These are phyloP conservation scores for Akanthomyces dipterigenus DNA, from an alignment of 2,329 filamentous ascomycete species.

Conservation along the genomic window DNA sequence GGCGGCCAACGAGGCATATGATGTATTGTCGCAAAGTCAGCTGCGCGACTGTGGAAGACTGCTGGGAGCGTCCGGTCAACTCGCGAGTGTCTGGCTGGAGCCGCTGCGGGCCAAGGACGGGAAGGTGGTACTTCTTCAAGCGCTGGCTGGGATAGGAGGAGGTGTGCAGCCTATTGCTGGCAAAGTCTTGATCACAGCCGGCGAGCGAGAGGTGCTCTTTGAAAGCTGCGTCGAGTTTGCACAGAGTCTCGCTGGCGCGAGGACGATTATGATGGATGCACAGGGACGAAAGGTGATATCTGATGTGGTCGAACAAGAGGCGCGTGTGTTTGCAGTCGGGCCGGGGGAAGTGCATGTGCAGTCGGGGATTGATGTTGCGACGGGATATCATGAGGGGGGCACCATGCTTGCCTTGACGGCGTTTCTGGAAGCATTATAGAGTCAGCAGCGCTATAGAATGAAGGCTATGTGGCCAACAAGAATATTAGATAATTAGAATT, in stretches of 20 bases:
- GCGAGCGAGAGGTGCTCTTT: background rate
- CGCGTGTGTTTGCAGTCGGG: background rate
- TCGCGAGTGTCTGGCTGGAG: background rate
- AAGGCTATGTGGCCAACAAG: too few species aligned
- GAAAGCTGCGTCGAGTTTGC: background rate
- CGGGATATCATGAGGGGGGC: background rate
- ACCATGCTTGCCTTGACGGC: background rate
- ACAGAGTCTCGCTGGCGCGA: background rate
- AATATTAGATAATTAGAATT: too few species aligned
- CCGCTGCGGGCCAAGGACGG: background rate
- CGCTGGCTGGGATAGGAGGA: background rate
- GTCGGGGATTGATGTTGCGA: conserved; percentile 4
- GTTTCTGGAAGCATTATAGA: background rate
- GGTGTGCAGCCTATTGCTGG: background rate
- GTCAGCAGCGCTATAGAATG: too few species aligned
- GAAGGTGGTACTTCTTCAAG: background rate
- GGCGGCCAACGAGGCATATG: conserved; percentile 11
- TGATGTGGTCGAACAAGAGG: background rate
- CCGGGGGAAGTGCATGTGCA: conserved; percentile 11
- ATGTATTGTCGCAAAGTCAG: background rate
- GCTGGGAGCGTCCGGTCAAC: background rate
- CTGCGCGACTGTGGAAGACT: background rate
- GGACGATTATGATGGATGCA: background rate
- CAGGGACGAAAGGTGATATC: background rate
- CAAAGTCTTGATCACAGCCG: background rate